Evolutionary conservation across 345 rosid species (phyloP).

Genomic region (Salix exigua): DNA sequence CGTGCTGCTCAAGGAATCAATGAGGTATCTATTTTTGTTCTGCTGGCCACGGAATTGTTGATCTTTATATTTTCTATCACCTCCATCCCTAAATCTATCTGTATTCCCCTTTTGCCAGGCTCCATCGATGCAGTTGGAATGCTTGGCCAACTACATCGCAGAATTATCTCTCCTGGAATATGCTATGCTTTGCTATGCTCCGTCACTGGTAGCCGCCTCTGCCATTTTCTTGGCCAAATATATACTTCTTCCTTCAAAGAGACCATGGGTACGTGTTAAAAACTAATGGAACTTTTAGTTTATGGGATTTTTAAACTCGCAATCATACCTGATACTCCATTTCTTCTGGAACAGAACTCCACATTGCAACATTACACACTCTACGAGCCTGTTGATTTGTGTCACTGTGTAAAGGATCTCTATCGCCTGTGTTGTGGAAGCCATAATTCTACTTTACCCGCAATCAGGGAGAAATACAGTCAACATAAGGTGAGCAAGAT

Average conservation of each 20-base stretch:
- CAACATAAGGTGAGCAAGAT: conserved; percentile 65
- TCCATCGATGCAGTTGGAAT: conserved; percentile 68
- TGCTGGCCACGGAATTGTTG: not conserved
- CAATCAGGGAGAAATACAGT: conserved; percentile 82
- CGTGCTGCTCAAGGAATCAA: conserved; percentile 74
- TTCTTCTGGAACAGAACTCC: conserved; percentile 45
- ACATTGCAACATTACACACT: conserved; percentile 84
- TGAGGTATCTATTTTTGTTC: conserved; percentile 51
- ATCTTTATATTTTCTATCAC: not conserved
- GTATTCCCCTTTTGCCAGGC: conserved; percentile 28
- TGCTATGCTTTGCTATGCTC: conserved; percentile 63
- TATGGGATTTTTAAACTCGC: not conserved
- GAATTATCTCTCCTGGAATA: conserved; percentile 84
- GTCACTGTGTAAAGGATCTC: conserved; percentile 67
- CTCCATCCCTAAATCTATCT: not conserved
- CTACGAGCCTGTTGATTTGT: conserved; percentile 60
- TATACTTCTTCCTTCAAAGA: conserved; percentile 62
- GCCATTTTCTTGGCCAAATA: conserved; percentile 78
- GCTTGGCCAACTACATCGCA: conserved; percentile 68
- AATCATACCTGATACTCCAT: not conserved
- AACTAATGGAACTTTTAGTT: too few relatives aligned
- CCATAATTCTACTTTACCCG: conserved; percentile 52
- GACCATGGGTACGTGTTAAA: conserved; percentile 67
- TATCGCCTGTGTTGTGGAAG: conserved; percentile 50
- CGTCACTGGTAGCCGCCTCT: conserved; percentile 85